These are phyloP conservation scores for Xylaria sp. DNA, from an alignment of 495 filamentous ascomycete genomes.

Conservation along the genomic window DNA sequence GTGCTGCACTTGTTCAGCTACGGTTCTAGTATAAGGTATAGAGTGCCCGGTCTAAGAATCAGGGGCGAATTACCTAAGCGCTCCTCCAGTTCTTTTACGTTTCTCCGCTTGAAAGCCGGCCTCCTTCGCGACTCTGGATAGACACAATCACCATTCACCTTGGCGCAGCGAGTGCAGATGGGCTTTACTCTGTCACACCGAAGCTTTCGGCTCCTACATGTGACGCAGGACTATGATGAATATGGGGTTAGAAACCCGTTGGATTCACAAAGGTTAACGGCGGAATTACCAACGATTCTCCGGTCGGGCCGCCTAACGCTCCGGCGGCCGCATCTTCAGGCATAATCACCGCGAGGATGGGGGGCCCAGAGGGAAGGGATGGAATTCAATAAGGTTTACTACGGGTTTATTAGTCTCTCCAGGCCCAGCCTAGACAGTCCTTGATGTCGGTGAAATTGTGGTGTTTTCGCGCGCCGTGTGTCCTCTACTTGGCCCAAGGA, in stretches of 20 bases:
- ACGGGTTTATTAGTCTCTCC: neutral
- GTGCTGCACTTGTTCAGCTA: constrained; percentile 42
- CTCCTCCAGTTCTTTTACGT: constrained; percentile 85
- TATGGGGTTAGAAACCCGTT: constrained; percentile 19
- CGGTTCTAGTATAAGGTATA: neutral
- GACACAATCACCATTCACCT: constrained; percentile 72
- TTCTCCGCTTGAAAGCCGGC: constrained; percentile 85
- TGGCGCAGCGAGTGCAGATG: constrained; percentile 75
- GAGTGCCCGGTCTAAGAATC: neutral
- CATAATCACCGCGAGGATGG: constrained; percentile 30
- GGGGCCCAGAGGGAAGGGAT: constrained; percentile 1
- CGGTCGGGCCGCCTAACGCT: constrained; percentile 24
- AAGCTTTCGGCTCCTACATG: constrained; percentile 67
- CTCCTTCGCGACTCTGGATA: constrained; percentile 88
- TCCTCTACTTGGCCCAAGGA: neutral
- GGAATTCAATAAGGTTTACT: neutral
- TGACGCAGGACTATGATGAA: constrained; percentile 36
- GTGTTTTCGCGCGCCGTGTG: neutral
- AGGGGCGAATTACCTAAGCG: constrained; percentile 65
- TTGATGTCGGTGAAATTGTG: neutral
- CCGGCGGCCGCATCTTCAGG: constrained; percentile 30
- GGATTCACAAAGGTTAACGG: constrained; percentile 9
- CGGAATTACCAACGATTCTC: constrained; percentile 37
- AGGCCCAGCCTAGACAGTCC: neutral
- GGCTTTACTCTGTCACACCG: constrained; percentile 72